These are phyloP conservation scores for Oxalis stricta DNA, from an alignment of 441 rosid species.

Conservation along the genomic window DNA sequence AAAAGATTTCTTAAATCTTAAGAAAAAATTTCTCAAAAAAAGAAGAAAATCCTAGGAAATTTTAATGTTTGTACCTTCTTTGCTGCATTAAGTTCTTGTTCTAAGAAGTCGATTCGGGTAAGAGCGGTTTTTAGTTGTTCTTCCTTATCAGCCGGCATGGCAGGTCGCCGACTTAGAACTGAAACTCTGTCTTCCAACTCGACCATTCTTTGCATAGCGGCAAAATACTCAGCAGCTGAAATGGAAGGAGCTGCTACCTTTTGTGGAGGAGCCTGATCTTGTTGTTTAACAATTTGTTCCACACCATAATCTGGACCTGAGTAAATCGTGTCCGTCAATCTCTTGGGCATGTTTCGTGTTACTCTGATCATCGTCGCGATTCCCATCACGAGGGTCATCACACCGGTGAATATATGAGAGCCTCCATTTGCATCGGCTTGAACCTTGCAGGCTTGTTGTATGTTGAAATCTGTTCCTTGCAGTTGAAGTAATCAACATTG, in stretches of 20 bases:
- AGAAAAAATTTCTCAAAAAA: neutral
- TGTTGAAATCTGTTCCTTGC: constrained; percentile 25
- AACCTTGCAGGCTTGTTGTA: constrained; percentile 16
- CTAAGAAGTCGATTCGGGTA: constrained; percentile 44
- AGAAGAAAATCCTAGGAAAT: too few species aligned
- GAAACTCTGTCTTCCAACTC: constrained; percentile 60
- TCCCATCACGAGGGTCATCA: constrained; percentile 73
- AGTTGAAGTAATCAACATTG: constrained; percentile 2
- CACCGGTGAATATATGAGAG: constrained; percentile 48
- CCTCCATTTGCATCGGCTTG: constrained; percentile 24
- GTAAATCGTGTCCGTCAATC: constrained; percentile 39
- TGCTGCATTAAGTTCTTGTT: constrained; percentile 60
- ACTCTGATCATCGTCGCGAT: constrained; percentile 62
- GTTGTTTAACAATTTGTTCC: constrained; percentile 18
- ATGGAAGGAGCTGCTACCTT: constrained; percentile 15
- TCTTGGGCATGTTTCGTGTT: constrained; percentile 61
- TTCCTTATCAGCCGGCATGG: constrained; percentile 63
- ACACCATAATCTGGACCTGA: constrained; percentile 27
- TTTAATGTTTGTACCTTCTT: constrained; percentile 61
- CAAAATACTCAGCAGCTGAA: constrained; percentile 38
- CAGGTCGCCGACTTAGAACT: constrained; percentile 32
- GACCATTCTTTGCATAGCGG: constrained; percentile 56
- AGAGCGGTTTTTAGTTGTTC: constrained; percentile 59
- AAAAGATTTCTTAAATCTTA: neutral
- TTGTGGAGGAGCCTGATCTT: constrained; percentile 13